Evolutionary conservation across 2,329 filamentous ascomycete genomes (phyloP).

Genomic region (Basipetospora sp.): DNA sequence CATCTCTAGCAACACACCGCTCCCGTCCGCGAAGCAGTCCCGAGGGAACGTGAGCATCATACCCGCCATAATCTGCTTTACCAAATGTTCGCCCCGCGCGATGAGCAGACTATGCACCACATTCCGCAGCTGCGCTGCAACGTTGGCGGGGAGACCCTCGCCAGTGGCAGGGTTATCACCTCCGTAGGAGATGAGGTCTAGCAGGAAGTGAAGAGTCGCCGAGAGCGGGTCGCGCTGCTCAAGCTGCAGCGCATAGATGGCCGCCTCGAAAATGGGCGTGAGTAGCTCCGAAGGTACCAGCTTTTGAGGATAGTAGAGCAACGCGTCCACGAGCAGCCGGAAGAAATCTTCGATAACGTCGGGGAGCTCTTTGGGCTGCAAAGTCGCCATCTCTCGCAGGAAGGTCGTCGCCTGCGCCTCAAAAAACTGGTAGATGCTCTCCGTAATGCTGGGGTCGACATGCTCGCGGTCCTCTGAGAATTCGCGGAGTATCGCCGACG

Average conservation of each 20-base stretch:
- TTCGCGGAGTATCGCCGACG: constrained; percentile 82
- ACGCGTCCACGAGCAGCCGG: constrained; percentile 76
- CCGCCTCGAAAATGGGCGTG: constrained; percentile 71
- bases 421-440: constrained; percentile 86
- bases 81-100: constrained; percentile 58
- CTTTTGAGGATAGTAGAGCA: constrained; percentile 80
- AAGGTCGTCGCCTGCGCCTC: constrained; percentile 85
- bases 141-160: constrained; percentile 38
- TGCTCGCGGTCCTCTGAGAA: constrained; percentile 83
- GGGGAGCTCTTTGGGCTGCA: constrained; percentile 60
- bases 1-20: constrained; percentile 74
- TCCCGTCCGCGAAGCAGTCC: constrained; percentile 89
- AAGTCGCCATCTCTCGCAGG: constrained; percentile 72
- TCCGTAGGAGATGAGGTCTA: constrained; percentile 81
- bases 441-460: constrained; percentile 66
- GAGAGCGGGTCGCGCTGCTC: constrained; percentile 86
- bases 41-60: constrained; percentile 99
- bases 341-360: constrained; percentile 93
- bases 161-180: constrained; percentile 56
- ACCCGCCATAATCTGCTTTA: constrained; percentile 81
- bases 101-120: constrained; percentile 59
- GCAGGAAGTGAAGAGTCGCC: constrained; percentile 81
- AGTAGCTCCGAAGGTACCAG: constrained; percentile 68
- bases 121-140: constrained; percentile 54
- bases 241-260: constrained; percentile 69